Conservation (phyloP, 2,329 filamentous ascomycete genomes). For the Xenoacremonium recifei region DNA sequence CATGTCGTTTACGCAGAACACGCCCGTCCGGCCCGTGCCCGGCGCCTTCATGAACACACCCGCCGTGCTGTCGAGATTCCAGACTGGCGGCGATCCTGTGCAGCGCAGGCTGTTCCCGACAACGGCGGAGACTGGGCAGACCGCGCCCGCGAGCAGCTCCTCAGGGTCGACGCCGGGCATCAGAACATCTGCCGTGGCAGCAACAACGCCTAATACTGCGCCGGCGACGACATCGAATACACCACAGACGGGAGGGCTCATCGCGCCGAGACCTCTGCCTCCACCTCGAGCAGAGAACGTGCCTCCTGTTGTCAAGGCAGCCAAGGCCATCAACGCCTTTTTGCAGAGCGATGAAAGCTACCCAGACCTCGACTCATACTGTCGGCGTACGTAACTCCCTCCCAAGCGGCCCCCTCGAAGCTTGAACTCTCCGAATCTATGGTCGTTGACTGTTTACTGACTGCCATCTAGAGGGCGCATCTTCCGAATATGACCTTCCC, state of each 20-base stretch:
- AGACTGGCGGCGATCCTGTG: conserved; percentile 43
- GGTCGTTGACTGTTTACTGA: neutral
- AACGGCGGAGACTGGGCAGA: too few species aligned
- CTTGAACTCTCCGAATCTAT: conserved; percentile 22
- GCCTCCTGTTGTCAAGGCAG: conserved; percentile 75
- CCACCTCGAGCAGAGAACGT: conserved; percentile 48
- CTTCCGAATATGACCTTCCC: conserved; percentile 86
- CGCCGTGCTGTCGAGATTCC: conserved; percentile 53
- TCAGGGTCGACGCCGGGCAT: conserved; percentile 7
- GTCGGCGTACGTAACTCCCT: conserved; percentile 74
- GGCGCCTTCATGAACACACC: conserved; percentile 77
- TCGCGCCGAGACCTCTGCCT: conserved; percentile 34
- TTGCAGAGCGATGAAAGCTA: conserved; percentile 76
- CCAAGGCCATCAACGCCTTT: conserved; percentile 77
- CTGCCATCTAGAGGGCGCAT: conserved; percentile 68
- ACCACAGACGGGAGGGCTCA: conserved; percentile 26
- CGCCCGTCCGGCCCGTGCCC: conserved; percentile 70
- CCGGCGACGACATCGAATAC: conserved; percentile 21
- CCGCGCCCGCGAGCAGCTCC: conserved; percentile 28
- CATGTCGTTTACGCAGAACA: conserved; percentile 58
- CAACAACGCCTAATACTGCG: conserved; percentile 17
- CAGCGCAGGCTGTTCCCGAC: conserved; percentile 50
- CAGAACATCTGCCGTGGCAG: conserved; percentile 15
- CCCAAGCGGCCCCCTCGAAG: neutral
- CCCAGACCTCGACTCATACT: conserved; percentile 85